These are phyloP conservation scores for Anthracocystis panici-leucophaei DNA, from an alignment of 1,284 basidiomycete species.

Conservation along the genomic window DNA sequence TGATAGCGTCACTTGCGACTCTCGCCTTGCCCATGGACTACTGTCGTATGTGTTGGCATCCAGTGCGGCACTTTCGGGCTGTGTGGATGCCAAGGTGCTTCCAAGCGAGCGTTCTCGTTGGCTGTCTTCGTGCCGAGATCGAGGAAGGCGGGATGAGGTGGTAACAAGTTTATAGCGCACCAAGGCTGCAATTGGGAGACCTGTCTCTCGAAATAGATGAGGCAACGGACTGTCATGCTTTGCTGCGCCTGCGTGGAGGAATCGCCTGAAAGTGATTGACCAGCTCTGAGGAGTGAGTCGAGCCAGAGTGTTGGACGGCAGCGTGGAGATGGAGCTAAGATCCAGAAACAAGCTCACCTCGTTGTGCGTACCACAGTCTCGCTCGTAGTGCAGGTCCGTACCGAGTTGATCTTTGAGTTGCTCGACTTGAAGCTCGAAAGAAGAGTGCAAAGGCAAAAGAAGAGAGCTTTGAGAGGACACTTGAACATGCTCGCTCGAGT, in stretches of 20 bases:
- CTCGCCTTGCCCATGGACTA: constrained; percentile 14
- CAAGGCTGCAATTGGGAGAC: constrained; percentile 28
- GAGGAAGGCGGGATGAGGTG: not conserved
- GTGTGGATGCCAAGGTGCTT: not conserved
- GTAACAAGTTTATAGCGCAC: constrained; percentile 9
- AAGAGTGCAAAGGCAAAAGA: constrained; percentile 15
- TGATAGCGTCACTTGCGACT: constrained; percentile 16
- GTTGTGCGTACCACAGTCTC: not conserved
- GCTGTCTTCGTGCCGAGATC: not conserved
- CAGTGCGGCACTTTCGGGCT: not conserved
- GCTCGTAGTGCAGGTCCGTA: not conserved
- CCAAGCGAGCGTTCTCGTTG: not conserved
- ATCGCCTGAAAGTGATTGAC: constrained; percentile 12
- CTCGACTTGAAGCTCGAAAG: constrained; percentile 16
- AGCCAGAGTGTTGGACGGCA: constrained; percentile 9
- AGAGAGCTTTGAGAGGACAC: not conserved
- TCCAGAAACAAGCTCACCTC: constrained; percentile 16
- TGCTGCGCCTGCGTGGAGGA: not conserved
- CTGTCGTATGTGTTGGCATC: constrained; percentile 3
- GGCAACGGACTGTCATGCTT: constrained; percentile 3
- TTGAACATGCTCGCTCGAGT: not conserved
- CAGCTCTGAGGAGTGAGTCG: constrained; percentile 25
- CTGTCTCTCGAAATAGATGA: constrained; percentile 18
- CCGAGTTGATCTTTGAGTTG: not conserved
- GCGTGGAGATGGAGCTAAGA: constrained; percentile 18